Evolutionary conservation across 2,329 filamentous ascomycete genomes (phyloP).

Genomic region (Penicillium sp.): DNA sequence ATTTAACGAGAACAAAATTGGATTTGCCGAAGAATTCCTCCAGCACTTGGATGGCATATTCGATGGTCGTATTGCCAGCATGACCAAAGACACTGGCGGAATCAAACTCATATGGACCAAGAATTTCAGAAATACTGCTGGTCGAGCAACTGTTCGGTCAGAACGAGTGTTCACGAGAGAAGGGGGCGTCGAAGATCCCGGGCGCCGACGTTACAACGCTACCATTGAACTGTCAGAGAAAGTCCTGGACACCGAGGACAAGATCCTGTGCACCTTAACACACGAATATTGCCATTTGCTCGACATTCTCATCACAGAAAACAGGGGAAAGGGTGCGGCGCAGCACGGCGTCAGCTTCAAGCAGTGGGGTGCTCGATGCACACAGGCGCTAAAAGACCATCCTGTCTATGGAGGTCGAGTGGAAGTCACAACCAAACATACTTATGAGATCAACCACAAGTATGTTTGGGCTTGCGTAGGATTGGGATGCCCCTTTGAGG

Average conservation of each 20-base stretch:
- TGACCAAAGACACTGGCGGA: slow-evolving; percentile 57
- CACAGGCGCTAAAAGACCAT: slow-evolving; percentile 35
- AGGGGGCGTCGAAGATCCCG: background rate
- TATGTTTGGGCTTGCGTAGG: slow-evolving; percentile 77
- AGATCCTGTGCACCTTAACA: slow-evolving; percentile 85
- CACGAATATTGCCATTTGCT: slow-evolving; percentile 96
- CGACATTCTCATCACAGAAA: slow-evolving; percentile 83
- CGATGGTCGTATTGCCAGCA: slow-evolving; percentile 49
- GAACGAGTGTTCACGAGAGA: slow-evolving; percentile 10
- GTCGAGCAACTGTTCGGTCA: slow-evolving; percentile 59
- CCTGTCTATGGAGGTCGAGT: slow-evolving; percentile 62
- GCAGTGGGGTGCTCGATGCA: slow-evolving; percentile 56
- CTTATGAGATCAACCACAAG: slow-evolving; percentile 87
- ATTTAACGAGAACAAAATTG: slow-evolving; percentile 57
- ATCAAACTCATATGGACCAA: slow-evolving; percentile 63
- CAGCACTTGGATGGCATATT: slow-evolving; percentile 56
- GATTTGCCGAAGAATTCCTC: slow-evolving; percentile 57
- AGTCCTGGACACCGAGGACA: slow-evolving; percentile 75
- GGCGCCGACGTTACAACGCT: slow-evolving; percentile 59
- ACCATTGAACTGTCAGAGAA: slow-evolving; percentile 87
- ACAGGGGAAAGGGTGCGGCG: slow-evolving; percentile 33
- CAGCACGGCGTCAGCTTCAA: slow-evolving; percentile 88
- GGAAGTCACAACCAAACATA: slow-evolving; percentile 84
- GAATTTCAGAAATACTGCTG: slow-evolving; percentile 63
- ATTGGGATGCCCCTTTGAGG: slow-evolving; percentile 65